Evolutionary conservation across 441 rosid species (phyloP).

Genomic region (Sinapis alba): DNA sequence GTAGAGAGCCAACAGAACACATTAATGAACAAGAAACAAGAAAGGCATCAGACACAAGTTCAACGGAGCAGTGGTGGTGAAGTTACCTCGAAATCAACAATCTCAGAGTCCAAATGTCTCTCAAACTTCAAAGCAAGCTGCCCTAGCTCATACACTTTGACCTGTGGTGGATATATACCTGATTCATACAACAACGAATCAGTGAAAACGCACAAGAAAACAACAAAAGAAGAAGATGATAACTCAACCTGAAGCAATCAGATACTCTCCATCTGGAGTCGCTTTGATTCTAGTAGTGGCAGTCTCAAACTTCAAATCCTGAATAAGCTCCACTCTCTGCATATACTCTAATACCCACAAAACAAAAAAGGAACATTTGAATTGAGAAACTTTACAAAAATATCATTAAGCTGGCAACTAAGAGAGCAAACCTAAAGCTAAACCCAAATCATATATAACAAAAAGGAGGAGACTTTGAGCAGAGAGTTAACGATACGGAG

Average conservation of each 20-base stretch:
- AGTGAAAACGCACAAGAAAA: neutral
- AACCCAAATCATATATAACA: neutral
- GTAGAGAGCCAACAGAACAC: constrained; percentile 31
- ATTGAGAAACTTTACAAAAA: neutral
- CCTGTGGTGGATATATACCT: constrained; percentile 93
- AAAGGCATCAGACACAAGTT: neutral
- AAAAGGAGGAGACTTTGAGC: constrained; percentile 7
- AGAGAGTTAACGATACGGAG: neutral
- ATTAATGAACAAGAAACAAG: neutral
- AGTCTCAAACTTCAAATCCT: constrained; percentile 84
- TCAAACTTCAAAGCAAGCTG: constrained; percentile 85
- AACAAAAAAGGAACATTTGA: neutral
- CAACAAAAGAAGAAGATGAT: neutral
- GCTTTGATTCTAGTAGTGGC: constrained; percentile 75
- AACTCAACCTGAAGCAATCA: constrained; percentile 73
- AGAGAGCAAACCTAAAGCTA: neutral
- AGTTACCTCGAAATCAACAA: constrained; percentile 78
- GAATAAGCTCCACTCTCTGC: constrained; percentile 51
- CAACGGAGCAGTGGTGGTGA: neutral
- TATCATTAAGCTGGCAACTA: neutral
- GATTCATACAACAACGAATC: constrained; percentile 13
- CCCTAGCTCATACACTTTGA: constrained; percentile 82
- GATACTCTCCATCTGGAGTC: constrained; percentile 82
- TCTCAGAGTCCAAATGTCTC: constrained; percentile 83
- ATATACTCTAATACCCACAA: constrained; percentile 35